phyloP scores from a whole-genome alignment of 345 rosid genomes.

The Citrus cavaleriei region DNA sequence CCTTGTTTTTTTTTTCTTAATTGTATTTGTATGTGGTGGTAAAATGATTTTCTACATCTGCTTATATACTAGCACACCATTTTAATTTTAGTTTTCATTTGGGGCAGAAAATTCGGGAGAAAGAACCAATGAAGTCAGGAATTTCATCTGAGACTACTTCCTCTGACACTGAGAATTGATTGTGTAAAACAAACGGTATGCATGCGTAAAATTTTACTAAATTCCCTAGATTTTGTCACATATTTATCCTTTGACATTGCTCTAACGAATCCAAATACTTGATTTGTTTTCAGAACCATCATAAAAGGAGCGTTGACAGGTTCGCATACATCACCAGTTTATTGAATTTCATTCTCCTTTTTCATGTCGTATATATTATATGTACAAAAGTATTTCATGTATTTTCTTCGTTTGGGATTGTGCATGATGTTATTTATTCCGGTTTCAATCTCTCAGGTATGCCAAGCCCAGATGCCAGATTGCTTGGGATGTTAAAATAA shows the following conservation, averaged over 20 bases:
- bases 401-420: neutral
- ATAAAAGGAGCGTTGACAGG: neutral
- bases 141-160: no score
- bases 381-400: neutral
- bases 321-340: neutral
- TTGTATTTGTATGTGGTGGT: no score
- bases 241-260: neutral
- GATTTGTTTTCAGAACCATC: neutral
- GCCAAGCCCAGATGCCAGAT: neutral
- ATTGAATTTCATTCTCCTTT: neutral
- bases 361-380: neutral
- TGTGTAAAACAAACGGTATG: no score
- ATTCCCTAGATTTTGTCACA: no score
- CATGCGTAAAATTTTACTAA: no score
- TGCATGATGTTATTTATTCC: neutral
- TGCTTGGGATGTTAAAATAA: neutral
- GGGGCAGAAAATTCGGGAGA: no score
- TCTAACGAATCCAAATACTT: neutral
- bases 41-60: no score
- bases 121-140: no score
- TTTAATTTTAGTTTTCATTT: no score
- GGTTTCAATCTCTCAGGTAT: neutral
- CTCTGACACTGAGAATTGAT: no score
- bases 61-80: no score
- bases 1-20: no score